These are phyloP conservation scores for Tulasnella sp. DNA, from an alignment of 768 basidiomycete genomes.

Conservation along the genomic window DNA sequence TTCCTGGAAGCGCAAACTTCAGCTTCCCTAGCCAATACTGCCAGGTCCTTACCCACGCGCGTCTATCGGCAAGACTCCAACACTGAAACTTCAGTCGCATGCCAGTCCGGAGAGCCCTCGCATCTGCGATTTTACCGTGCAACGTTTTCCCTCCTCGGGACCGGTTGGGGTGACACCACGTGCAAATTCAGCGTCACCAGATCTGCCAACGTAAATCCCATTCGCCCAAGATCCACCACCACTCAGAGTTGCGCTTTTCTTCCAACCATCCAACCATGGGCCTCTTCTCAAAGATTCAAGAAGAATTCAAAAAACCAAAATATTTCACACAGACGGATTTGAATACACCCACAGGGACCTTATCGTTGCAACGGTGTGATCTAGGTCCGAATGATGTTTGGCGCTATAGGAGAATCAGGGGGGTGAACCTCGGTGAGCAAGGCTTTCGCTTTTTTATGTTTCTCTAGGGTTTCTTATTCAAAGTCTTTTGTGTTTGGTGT, in stretches of 20 bases:
- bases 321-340: slow-evolving; percentile 9
- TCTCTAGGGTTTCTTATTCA: neutral
- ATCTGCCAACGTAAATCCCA: neutral
- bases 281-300: slow-evolving; percentile 1
- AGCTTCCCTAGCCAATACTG: too few species aligned
- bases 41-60: too few species aligned
- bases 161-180: neutral
- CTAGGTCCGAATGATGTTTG: slow-evolving; percentile 10
- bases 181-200: too few species aligned
- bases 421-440: slow-evolving; percentile 12
- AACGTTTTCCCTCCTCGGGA: too few species aligned
- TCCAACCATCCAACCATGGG: neutral
- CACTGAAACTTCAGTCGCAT: too few species aligned
- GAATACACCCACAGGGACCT: neutral
- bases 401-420: slow-evolving; percentile 12
- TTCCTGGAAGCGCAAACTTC: too few species aligned
- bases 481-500: neutral
- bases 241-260: too few species aligned
- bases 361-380: neutral
- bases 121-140: too few species aligned
- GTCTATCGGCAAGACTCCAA: too few species aligned
- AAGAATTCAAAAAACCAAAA: slow-evolving; percentile 10
- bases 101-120: too few species aligned
- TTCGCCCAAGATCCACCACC: neutral
- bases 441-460: neutral